Evolutionary conservation across 2,329 filamentous ascomycete genomes (phyloP), one percentile per base, ranked within the genome.

Genomic region (Blumeria graminis): DNA sequence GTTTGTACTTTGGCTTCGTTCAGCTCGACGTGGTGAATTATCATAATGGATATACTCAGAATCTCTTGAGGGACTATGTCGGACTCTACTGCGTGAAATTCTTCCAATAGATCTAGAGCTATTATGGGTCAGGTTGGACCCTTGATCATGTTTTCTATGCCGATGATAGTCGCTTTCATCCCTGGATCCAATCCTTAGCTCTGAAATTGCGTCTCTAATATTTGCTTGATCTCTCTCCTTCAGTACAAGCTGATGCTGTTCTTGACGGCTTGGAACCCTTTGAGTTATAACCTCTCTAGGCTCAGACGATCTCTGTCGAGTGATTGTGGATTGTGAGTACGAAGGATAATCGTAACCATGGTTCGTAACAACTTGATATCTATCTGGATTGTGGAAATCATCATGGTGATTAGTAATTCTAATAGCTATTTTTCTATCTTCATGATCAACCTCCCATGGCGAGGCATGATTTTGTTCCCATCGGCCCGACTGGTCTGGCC

Each of bases 291-390:
- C 6, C 60, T 28, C 58, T 77, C 64, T 82, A 78, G 65, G 74
- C 75, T 62, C 22, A 28, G 22, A 28, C 74, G 74, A 63, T 78
- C 79, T 63, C 72, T 73, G 64, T 81, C 78, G 45, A 80, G 63
- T 16, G 80, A 75, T 57, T 63, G 64, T 13, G 64, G 64, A 39
- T 66, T 63, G 13, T 65, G 22, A 28, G 22, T 28, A 28, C 22
- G 22, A 28, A 28, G 22, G 22, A 28, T 28, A 28, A 28, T 28
- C 22, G 22, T 28, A 28, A 28, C 22, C 22, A 28, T 28, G 22
- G 4, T 28, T 28, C 22, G 22, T 28, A 28, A 28, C 22, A 28
- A 4, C 22, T 28, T 28, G 22, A 4, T 28, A 28, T 28, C 22
- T 28, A 28, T 28, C 22, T 28, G 22, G 22, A 28, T 4, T 28